phyloP scores from a whole-genome alignment of 2,329 filamentous ascomycete genomes.

The Beauveria brongniartii region DNA sequence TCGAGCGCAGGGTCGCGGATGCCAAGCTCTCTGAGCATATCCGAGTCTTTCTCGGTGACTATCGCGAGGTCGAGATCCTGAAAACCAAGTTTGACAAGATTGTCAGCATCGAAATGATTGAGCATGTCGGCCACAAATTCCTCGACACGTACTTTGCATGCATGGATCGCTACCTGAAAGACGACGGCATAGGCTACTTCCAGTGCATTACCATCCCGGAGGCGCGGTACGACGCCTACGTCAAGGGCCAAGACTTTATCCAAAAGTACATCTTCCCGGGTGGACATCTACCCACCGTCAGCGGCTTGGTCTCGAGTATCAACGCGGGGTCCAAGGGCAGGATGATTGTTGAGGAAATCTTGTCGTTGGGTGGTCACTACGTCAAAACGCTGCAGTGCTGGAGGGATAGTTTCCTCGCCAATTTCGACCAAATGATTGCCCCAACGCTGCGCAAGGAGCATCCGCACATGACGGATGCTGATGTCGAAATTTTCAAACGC shows the following conservation, averaged over 20 bases:
- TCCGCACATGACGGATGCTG: slow-evolving; percentile 48
- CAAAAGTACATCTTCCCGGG: slow-evolving; percentile 72
- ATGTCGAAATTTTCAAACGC: slow-evolving; percentile 57
- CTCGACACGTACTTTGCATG: slow-evolving; percentile 59
- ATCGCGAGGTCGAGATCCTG: slow-evolving; percentile 51
- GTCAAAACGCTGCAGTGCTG: slow-evolving; percentile 60
- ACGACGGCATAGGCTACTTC: slow-evolving; percentile 60
- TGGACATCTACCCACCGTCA: slow-evolving; percentile 56
- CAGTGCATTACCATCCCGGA: slow-evolving; percentile 75
- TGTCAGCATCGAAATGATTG: slow-evolving; percentile 70
- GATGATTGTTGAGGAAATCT: slow-evolving; percentile 57
- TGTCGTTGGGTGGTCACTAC: slow-evolving; percentile 70
- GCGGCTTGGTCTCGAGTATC: slow-evolving; percentile 52
- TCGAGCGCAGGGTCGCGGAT: slow-evolving; percentile 55
- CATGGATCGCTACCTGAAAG: slow-evolving; percentile 56
- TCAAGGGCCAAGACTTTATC: slow-evolving; percentile 64
- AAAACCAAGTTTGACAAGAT: slow-evolving; percentile 57
- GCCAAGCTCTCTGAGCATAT: slow-evolving; percentile 54
- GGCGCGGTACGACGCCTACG: slow-evolving; percentile 56
- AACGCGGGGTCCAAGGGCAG: slow-evolving; percentile 50
- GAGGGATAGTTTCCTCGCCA: slow-evolving; percentile 56
- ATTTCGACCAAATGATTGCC: slow-evolving; percentile 52
- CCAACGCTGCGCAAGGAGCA: slow-evolving; percentile 52
- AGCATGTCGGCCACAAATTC: slow-evolving; percentile 62
- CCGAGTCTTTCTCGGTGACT: slow-evolving; percentile 58